Evolutionary conservation across 1,284 basidiomycete species (phyloP).

Genomic region (Dichomitus squalens): DNA sequence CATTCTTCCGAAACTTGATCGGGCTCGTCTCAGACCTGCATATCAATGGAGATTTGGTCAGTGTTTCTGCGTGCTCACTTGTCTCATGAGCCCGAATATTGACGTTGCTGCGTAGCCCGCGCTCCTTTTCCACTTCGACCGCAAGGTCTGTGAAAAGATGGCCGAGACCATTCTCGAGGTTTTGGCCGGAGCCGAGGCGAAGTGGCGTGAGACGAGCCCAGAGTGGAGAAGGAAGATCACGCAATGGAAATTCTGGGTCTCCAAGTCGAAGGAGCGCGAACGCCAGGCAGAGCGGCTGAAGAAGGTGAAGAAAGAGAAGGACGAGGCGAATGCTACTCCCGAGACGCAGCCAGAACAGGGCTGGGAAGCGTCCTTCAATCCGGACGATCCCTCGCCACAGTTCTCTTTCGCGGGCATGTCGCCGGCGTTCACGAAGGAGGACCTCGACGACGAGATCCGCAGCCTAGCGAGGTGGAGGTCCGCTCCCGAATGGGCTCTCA

Average conservation of each 20-base stretch:
- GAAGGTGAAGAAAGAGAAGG: constrained; percentile 45
- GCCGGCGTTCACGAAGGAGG: constrained; percentile 45
- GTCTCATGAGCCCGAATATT: no score
- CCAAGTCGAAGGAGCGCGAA: constrained; percentile 46
- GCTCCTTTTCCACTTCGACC: constrained; percentile 67
- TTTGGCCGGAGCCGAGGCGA: constrained; percentile 45
- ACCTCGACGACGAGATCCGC: constrained; percentile 50
- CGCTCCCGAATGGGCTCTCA: constrained; percentile 45
- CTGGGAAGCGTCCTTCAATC: constrained; percentile 62
- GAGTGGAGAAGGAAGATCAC: constrained; percentile 55
- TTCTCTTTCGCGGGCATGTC: constrained; percentile 58
- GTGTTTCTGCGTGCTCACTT: constrained; percentile 22
- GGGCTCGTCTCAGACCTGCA: constrained; percentile 58
- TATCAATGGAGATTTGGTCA: constrained; percentile 49
- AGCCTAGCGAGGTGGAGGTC: constrained; percentile 40
- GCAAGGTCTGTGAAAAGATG: constrained; percentile 59
- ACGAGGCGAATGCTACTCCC: constrained; percentile 27
- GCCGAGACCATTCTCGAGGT: constrained; percentile 39
- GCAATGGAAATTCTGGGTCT: constrained; percentile 54
- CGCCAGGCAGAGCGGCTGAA: constrained; percentile 39
- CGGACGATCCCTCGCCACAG: constrained; percentile 53
- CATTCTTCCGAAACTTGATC: constrained; percentile 47
- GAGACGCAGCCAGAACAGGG: constrained; percentile 27
- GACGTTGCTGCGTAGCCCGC: constrained; percentile 44
- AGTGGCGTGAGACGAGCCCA: constrained; percentile 50